phyloP scores from a whole-genome alignment of 169 alveolate genomes.

The Toxoplasma gondii region DNA sequence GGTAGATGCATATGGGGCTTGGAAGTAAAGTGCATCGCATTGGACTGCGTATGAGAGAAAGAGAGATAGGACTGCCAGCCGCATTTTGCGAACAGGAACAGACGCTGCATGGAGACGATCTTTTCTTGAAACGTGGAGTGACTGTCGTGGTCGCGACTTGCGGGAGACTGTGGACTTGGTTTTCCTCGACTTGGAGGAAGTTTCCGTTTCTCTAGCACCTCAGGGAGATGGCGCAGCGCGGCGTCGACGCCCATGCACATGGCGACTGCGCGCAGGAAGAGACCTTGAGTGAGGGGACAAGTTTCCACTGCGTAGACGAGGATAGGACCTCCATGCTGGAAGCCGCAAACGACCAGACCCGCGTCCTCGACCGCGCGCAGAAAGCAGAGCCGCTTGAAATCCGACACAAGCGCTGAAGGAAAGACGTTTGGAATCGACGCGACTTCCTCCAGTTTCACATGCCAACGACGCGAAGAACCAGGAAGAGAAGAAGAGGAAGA shows the following conservation, averaged over 20 bases:
- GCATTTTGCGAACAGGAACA: not conserved
- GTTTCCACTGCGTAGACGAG: conserved; percentile 14
- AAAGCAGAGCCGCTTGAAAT: not conserved
- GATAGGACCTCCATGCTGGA: not conserved
- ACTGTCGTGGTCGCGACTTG: too few species aligned
- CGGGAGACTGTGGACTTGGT: too few species aligned
- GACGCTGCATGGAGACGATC: not conserved
- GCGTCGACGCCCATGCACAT: not conserved
- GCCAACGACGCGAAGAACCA: not conserved
- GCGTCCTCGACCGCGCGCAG: conserved; percentile 6
- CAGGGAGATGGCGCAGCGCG: not conserved
- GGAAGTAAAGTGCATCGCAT: not conserved
- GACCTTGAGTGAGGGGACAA: not conserved
- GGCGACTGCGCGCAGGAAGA: not conserved
- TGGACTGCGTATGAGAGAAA: not conserved
- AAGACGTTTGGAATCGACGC: not conserved
- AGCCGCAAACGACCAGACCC: conserved; percentile 17
- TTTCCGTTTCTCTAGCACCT: not conserved
- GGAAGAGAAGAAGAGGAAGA: not conserved
- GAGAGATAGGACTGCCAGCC: too few species aligned
- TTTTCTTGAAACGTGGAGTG: not conserved
- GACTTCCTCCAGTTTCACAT: not conserved
- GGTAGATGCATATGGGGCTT: not conserved
- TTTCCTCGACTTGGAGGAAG: too few species aligned
- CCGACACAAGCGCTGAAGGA: not conserved